These are phyloP conservation scores for Pichia exigua DNA, from an alignment of 805 yeast genomes.

Conservation along the genomic window DNA sequence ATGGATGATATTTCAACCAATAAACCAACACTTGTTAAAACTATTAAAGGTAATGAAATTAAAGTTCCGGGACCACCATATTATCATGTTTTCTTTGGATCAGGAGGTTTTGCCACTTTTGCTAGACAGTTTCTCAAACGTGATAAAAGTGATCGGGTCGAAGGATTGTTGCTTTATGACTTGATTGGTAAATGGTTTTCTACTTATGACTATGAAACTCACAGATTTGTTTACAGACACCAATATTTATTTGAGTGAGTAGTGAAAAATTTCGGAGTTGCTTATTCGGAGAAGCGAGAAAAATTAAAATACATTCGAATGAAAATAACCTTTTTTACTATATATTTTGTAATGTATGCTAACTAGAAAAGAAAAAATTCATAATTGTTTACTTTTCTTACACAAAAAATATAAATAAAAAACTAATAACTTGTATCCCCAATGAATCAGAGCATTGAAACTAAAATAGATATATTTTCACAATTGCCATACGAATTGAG, in stretches of 20 bases:
- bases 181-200: slow-evolving; percentile 8
- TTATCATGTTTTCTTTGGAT: slow-evolving; percentile 5
- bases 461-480: too few relatives aligned
- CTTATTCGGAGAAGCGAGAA: too few relatives aligned
- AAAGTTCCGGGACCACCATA: slow-evolving; percentile 2
- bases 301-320: too few relatives aligned
- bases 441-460: too few relatives aligned
- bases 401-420: too few relatives aligned
- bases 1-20: slow-evolving; percentile 1
- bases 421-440: too few relatives aligned
- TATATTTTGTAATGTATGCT: too few relatives aligned
- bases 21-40: neutral
- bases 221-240: slow-evolving; percentile 4
- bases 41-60: neutral
- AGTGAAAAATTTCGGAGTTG: too few relatives aligned
- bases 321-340: too few relatives aligned
- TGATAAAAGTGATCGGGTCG: slow-evolving; percentile 5
- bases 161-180: slow-evolving; percentile 8
- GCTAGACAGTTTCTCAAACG: slow-evolving; percentile 4
- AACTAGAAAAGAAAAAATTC: too few relatives aligned
- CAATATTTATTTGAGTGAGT: neutral
- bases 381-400: too few relatives aligned
- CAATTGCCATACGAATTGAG: too few relatives aligned
- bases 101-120: slow-evolving; percentile 8
- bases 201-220: slow-evolving; percentile 4